A percentile compares a stretch with the other conserved stretches of the same genome.
These are phyloP conservation scores for Thalassiosira livingstoniorum DNA, from an alignment of 352 stramenopile species.

Conservation along the genomic window DNA sequence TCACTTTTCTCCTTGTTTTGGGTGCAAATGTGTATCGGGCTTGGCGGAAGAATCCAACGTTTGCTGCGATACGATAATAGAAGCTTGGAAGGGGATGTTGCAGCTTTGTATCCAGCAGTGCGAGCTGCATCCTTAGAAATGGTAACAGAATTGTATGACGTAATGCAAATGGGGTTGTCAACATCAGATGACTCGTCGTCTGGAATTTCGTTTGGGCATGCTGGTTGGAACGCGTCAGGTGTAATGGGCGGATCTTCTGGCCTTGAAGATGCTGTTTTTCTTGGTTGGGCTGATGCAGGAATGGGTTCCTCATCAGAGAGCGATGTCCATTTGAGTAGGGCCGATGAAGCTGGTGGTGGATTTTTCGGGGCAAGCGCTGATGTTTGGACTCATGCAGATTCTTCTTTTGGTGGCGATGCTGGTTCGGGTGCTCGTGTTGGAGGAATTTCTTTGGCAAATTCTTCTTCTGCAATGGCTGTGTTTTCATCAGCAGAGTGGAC, in stretches of 20 bases:
- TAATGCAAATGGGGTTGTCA: conserved; percentile 63
- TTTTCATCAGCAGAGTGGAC: conserved; percentile 79
- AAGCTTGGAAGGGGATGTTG: conserved; percentile 70
- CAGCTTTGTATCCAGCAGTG: conserved; percentile 76
- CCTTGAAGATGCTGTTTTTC: conserved; percentile 73
- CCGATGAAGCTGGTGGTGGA: conserved; percentile 35
- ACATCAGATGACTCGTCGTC: conserved; percentile 43
- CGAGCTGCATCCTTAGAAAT: conserved; percentile 73
- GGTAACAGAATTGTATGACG: conserved; percentile 73
- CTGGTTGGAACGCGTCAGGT: conserved; percentile 40
- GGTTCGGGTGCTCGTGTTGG: neutral
- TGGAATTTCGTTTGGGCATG: conserved; percentile 15
- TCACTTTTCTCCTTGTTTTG: conserved; percentile 80
- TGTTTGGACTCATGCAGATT: conserved; percentile 66
- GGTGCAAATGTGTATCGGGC: conserved; percentile 66
- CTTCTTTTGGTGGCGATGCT: neutral
- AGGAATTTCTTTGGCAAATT: conserved; percentile 21
- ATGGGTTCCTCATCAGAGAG: conserved; percentile 1
- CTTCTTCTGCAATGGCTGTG: conserved; percentile 62
- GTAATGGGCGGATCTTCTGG: conserved; percentile 73
- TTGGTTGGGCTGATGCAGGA: conserved; percentile 29
- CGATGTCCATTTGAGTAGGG: conserved; percentile 30
- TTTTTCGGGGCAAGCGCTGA: conserved; percentile 60
- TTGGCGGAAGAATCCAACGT: conserved; percentile 68
- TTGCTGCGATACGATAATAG: conserved; percentile 75